Conservation (phyloP, 2,329 filamentous ascomycete species). For the Pezicula neosporulosa region DNA sequence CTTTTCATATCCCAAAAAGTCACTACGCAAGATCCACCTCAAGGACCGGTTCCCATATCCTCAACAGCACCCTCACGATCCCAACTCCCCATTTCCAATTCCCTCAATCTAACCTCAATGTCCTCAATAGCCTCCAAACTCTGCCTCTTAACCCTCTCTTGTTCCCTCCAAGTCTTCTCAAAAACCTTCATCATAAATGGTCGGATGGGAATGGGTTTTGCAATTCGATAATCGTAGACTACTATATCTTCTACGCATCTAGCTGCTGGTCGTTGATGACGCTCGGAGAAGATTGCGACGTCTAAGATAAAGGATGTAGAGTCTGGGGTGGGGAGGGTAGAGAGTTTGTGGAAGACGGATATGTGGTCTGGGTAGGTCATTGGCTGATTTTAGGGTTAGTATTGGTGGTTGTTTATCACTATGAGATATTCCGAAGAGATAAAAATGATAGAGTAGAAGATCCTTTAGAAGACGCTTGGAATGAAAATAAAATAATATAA, state of each 20-base stretch:
- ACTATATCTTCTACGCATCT: conserved; percentile 75
- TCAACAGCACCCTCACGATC: conserved; percentile 68
- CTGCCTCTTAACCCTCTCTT: conserved; percentile 53
- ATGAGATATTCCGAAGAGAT: not conserved
- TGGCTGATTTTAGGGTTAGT: conserved; percentile 47
- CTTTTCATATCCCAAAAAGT: not conserved
- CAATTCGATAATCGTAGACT: conserved; percentile 68
- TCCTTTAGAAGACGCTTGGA: conserved; percentile 1
- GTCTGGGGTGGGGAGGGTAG: conserved; percentile 35
- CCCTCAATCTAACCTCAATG: conserved; percentile 54
- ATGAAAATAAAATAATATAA: conserved; percentile 1
- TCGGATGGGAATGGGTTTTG: conserved; percentile 52
- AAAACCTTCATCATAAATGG: conserved; percentile 62
- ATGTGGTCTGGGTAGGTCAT: conserved; percentile 81
- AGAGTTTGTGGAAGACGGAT: conserved; percentile 79
- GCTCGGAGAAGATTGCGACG: conserved; percentile 70
- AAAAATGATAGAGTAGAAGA: not conserved
- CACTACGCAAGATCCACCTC: conserved; percentile 1
- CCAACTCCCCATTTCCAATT: conserved; percentile 72
- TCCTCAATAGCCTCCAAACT: conserved; percentile 51
- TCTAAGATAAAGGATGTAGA: conserved; percentile 55
- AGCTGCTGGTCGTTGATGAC: conserved; percentile 68
- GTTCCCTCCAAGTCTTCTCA: conserved; percentile 52
- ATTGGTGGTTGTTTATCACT: not conserved
- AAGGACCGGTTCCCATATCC: conserved; percentile 47